A percentile compares a stretch with the other conserved stretches of the same genome.
These are phyloP conservation scores for Phaseolus lunatus DNA, from an alignment of 306 rosid species.

Conservation along the genomic window DNA sequence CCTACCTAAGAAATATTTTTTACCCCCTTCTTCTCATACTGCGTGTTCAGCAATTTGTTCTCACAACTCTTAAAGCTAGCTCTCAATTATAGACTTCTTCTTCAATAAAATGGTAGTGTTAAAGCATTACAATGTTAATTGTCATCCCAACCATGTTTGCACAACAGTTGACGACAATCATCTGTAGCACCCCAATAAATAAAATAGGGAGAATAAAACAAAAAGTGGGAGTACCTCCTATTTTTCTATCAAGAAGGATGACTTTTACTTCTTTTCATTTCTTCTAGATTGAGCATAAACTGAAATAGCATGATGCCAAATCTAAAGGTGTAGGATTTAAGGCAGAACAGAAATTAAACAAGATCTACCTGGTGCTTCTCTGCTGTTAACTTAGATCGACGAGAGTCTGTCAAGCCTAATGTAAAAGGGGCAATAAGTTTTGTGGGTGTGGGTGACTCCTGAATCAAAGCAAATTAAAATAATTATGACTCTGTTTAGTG, in stretches of 20 bases:
- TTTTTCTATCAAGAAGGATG: not conserved
- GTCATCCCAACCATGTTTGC: no score
- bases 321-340: conserved; percentile 21
- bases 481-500: not conserved
- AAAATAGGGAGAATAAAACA: no score
- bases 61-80: not conserved
- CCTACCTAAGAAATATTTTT: not conserved
- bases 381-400: conserved; percentile 69
- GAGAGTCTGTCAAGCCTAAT: conserved; percentile 77
- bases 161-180: no score
- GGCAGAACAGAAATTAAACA: conserved; percentile 36
- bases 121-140: no score
- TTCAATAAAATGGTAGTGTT: no score
- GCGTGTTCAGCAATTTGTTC: conserved; percentile 5
- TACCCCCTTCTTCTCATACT: not conserved
- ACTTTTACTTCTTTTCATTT: conserved; percentile 2
- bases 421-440: conserved; percentile 66
- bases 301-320: conserved; percentile 11
- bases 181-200: no score
- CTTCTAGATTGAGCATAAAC: conserved; percentile 17
- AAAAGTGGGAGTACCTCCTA: not conserved
- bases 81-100: not conserved
- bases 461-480: conserved; percentile 37
- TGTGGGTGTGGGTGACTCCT: conserved; percentile 97
- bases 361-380: conserved; percentile 86